Evolutionary conservation across 2,329 filamentous ascomycete species (phyloP).

Genomic region (Trichoderma asperellum): DNA sequence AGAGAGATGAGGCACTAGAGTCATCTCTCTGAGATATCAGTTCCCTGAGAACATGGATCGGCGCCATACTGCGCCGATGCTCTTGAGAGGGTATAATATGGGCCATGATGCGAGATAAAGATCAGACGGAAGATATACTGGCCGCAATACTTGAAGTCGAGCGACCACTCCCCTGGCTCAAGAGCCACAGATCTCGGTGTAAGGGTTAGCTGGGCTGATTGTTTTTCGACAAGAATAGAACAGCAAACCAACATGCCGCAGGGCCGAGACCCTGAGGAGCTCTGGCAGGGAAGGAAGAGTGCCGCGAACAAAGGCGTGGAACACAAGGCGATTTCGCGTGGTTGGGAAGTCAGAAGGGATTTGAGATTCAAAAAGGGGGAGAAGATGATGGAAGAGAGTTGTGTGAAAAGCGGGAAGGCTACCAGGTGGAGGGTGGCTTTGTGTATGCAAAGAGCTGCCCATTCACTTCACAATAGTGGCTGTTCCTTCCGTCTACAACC

Average conservation of each 20-base stretch:
- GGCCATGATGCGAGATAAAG: conserved; percentile 32
- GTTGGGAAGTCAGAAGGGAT: neutral
- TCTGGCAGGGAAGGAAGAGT: neutral
- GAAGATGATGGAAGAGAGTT: neutral
- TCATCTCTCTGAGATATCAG: conserved; percentile 28
- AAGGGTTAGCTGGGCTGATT: neutral
- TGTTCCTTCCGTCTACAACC: conserved; percentile 23
- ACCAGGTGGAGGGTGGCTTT: neutral
- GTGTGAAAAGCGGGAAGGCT: conserved; percentile 5
- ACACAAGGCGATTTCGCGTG: neutral
- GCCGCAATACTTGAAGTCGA: neutral
- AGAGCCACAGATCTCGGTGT: neutral
- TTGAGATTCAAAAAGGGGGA: neutral
- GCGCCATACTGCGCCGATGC: neutral
- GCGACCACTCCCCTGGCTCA: conserved; percentile 5
- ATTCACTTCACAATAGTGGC: conserved; percentile 22
- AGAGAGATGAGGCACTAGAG: neutral
- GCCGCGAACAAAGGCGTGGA: neutral
- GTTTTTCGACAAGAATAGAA: conserved; percentile 19
- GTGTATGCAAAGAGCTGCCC: conserved; percentile 25
- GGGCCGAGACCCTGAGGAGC: neutral
- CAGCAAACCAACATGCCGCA: conserved; percentile 19
- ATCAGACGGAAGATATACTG: neutral
- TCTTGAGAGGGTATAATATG: conserved; percentile 35
- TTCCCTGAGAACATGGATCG: neutral